These are phyloP conservation scores for Phytophthora quininea DNA, from an alignment of 352 stramenopile species.

Conservation along the genomic window DNA sequence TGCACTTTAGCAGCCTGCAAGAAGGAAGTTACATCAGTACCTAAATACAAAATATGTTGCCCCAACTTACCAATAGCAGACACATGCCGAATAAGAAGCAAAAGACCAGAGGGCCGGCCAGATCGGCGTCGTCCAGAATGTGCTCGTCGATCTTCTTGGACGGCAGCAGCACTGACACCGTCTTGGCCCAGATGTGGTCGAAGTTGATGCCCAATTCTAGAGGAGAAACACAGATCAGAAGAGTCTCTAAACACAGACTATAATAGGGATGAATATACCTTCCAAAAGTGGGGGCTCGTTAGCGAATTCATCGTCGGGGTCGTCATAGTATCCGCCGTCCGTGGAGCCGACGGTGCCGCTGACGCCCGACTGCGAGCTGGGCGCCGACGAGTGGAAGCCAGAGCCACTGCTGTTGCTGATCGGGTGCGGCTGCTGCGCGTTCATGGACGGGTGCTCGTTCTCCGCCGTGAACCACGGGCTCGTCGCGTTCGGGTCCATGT, in stretches of 20 bases:
- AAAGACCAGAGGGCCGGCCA: slow-evolving; percentile 96
- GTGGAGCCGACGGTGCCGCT: slow-evolving; percentile 31
- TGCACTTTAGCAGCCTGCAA: slow-evolving; percentile 92
- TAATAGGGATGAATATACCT: slow-evolving; percentile 43
- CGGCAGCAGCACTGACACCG: slow-evolving; percentile 94
- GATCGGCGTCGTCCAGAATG: slow-evolving; percentile 92
- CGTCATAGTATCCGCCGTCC: slow-evolving; percentile 33
- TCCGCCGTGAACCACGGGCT: slow-evolving; percentile 78
- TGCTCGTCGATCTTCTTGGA: slow-evolving; percentile 89
- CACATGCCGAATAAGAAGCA: slow-evolving; percentile 94
- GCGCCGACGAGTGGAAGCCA: slow-evolving; percentile 29
- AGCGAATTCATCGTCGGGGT: slow-evolving; percentile 89
- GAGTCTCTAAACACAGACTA: slow-evolving; percentile 7
- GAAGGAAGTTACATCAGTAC: no score
- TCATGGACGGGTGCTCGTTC: slow-evolving; percentile 47
- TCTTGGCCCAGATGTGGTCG: slow-evolving; percentile 97
- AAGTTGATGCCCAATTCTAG: slow-evolving; percentile 98
- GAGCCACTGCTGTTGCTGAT: slow-evolving; percentile 22
- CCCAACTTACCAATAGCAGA: slow-evolving; percentile 83
- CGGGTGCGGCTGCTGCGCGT: slow-evolving; percentile 22
- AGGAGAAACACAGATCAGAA: slow-evolving; percentile 10
- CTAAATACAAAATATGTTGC: neutral
- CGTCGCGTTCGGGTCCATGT: slow-evolving; percentile 73
- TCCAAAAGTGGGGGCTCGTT: slow-evolving; percentile 97
- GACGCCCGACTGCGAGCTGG: slow-evolving; percentile 29